Evolutionary conservation across 331 rosid genomes (phyloP).

Genomic region (Stylosanthes scabra): DNA sequence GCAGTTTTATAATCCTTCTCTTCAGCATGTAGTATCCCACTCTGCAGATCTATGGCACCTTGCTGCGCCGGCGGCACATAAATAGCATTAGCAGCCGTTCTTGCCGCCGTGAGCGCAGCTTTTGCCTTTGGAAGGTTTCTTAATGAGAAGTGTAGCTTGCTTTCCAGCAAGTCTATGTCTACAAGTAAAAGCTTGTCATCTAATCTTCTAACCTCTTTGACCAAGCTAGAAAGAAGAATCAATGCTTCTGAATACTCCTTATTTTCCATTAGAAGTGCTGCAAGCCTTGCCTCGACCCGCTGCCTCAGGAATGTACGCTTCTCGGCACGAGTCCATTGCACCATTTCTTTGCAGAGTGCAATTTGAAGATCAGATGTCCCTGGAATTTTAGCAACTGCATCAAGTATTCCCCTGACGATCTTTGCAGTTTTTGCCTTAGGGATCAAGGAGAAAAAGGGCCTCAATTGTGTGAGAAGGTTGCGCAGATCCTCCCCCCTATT

Average conservation of each 20-base stretch:
- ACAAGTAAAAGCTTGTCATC: slow-evolving; percentile 97
- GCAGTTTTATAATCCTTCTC: slow-evolving; percentile 96
- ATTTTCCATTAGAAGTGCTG: slow-evolving; percentile 89
- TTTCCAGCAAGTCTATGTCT: slow-evolving; percentile 92
- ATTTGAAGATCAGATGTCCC: slow-evolving; percentile 89
- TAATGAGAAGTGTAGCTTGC: slow-evolving; percentile 88
- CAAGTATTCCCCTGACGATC: slow-evolving; percentile 86
- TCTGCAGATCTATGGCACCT: slow-evolving; percentile 96
- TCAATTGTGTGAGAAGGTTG: slow-evolving; percentile 83
- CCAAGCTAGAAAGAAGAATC: slow-evolving; percentile 74
- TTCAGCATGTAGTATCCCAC: slow-evolving; percentile 97
- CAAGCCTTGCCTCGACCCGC: slow-evolving; percentile 97
- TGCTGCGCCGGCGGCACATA: slow-evolving; percentile 99
- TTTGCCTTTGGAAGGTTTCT: slow-evolving; percentile 98
- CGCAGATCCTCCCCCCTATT: slow-evolving; percentile 90
- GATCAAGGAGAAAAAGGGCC: slow-evolving; percentile 92
- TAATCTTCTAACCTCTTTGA: slow-evolving; percentile 94
- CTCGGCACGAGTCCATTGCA: slow-evolving; percentile 92
- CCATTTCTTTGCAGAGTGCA: slow-evolving; percentile 92
- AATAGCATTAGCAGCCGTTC: slow-evolving; percentile 97
- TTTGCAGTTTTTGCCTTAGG: slow-evolving; percentile 97
- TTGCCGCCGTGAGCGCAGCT: slow-evolving; percentile 95
- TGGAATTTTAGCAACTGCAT: slow-evolving; percentile 89
- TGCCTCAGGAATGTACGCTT: slow-evolving; percentile 92
- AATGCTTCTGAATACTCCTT: slow-evolving; percentile 92